Percentiles rank a stretch among this genome's conserved stretches.
Conservation (phyloP, 345 rosid genomes). For the Pugionium dolabratum region DNA sequence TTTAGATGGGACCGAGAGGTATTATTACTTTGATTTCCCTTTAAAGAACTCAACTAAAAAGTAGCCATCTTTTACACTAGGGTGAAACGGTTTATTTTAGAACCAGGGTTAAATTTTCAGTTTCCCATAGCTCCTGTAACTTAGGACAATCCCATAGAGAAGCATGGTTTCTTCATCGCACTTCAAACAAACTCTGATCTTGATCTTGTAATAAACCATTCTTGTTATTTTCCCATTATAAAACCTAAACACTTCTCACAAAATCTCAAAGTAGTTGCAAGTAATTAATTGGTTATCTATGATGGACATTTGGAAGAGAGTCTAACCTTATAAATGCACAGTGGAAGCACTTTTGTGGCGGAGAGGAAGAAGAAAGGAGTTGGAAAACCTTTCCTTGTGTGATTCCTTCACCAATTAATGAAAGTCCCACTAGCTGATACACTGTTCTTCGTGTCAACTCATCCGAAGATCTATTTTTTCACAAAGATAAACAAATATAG, state of each 20-base stretch:
- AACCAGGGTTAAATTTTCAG: conserved; percentile 16
- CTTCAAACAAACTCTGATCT: neutral
- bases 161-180: conserved; percentile 17
- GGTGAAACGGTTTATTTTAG: conserved; percentile 25
- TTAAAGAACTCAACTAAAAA: conserved; percentile 26
- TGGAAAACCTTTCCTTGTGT: conserved; percentile 38
- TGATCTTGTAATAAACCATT: conserved; percentile 2
- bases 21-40: conserved; percentile 38
- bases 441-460: conserved; percentile 32
- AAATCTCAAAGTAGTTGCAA: conserved; percentile 26
- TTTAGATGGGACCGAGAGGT: conserved; percentile 35
- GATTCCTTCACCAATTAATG: conserved; percentile 39
- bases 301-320: conserved; percentile 10
- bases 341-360: conserved; percentile 27
- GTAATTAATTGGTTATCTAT: conserved; percentile 20
- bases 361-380: conserved; percentile 38
- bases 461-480: conserved; percentile 27
- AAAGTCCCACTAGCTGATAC: conserved; percentile 37
- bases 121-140: conserved; percentile 24
- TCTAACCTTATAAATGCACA: conserved; percentile 17
- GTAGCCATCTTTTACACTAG: conserved; percentile 23
- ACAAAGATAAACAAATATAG: conserved; percentile 25
- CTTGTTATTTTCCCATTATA: neutral
- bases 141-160: conserved; percentile 14
- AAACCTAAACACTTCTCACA: neutral